These are phyloP conservation scores for Globisporangium middletonii DNA, from an alignment of 352 stramenopile species.

Conservation along the genomic window DNA sequence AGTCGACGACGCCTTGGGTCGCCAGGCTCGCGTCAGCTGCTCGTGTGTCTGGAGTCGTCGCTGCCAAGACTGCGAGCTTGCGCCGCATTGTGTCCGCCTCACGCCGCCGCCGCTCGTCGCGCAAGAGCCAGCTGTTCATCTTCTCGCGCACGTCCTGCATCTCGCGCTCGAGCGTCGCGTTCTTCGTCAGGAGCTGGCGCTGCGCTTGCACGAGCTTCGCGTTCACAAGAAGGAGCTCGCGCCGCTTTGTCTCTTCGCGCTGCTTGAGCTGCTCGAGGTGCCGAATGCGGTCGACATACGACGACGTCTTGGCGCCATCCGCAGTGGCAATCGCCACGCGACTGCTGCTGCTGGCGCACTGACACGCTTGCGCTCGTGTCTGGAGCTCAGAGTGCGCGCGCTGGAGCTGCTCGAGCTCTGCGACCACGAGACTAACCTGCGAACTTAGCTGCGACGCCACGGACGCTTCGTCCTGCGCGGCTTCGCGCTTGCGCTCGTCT, in stretches of 20 bases:
- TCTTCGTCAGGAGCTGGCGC: slow-evolving; percentile 44
- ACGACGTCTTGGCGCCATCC: slow-evolving; percentile 17
- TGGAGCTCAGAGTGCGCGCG: slow-evolving; percentile 36
- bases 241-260: slow-evolving; percentile 40
- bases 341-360: slow-evolving; percentile 6
- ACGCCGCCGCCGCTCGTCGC: slow-evolving; percentile 41
- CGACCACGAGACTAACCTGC: slow-evolving; percentile 31
- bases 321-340: not conserved
- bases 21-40: not conserved
- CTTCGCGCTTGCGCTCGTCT: slow-evolving; percentile 27
- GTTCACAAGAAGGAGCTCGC: slow-evolving; percentile 61
- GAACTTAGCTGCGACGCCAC: slow-evolving; percentile 33
- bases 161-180: slow-evolving; percentile 16
- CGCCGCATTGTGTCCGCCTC: slow-evolving; percentile 18
- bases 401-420: slow-evolving; percentile 41
- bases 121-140: slow-evolving; percentile 41
- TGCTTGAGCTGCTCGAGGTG: slow-evolving; percentile 41
- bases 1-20: not conserved
- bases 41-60: slow-evolving; percentile 2
- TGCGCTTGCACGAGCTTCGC: slow-evolving; percentile 63
- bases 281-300: slow-evolving; percentile 41
- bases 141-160: slow-evolving; percentile 43
- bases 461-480: slow-evolving; percentile 20
- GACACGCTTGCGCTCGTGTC: slow-evolving; percentile 14
- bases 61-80: slow-evolving; percentile 15